Conservation (phyloP, 352 stramenopile genomes). For the Globisporangium splendens region DNA sequence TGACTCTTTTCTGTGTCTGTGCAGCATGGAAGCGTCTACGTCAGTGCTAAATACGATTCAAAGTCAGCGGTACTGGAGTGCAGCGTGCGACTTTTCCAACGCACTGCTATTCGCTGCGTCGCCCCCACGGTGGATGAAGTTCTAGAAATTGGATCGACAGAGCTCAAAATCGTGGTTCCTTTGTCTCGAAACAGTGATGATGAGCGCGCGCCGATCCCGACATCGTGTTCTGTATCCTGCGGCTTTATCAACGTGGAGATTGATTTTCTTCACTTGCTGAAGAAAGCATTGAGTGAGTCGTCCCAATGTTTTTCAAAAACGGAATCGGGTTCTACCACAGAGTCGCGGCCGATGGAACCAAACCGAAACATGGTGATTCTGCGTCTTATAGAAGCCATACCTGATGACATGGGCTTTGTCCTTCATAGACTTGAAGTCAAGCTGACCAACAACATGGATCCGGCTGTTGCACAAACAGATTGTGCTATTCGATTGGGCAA, state of each 20-base stretch:
- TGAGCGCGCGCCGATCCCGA: slow-evolving; percentile 16
- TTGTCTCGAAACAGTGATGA: slow-evolving; percentile 14
- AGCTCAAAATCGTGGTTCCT: slow-evolving; percentile 25
- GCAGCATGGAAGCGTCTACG: slow-evolving; percentile 29
- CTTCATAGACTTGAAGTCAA: slow-evolving; percentile 11
- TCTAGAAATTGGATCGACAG: slow-evolving; percentile 18
- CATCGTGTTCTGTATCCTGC: slow-evolving; percentile 7
- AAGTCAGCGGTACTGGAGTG: slow-evolving; percentile 18
- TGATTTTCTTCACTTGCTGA: neutral
- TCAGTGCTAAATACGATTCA: slow-evolving; percentile 17
- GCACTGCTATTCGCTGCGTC: neutral
- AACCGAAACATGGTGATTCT: slow-evolving; percentile 7
- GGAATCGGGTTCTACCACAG: neutral
- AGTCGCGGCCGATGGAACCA: neutral
- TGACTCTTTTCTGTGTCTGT: neutral
- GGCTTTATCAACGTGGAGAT: slow-evolving; percentile 1
- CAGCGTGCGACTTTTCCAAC: slow-evolving; percentile 13
- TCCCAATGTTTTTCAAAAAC: neutral
- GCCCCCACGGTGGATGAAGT: slow-evolving; percentile 7
- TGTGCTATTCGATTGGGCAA: neutral
- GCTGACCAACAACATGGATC: neutral
- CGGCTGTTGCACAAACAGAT: neutral
- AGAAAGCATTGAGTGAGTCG: neutral
- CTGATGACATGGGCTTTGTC: slow-evolving; percentile 5
- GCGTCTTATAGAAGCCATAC: slow-evolving; percentile 8